These are phyloP conservation scores for Manihot esculenta DNA, from an alignment of 441 rosid species.

Conservation along the genomic window DNA sequence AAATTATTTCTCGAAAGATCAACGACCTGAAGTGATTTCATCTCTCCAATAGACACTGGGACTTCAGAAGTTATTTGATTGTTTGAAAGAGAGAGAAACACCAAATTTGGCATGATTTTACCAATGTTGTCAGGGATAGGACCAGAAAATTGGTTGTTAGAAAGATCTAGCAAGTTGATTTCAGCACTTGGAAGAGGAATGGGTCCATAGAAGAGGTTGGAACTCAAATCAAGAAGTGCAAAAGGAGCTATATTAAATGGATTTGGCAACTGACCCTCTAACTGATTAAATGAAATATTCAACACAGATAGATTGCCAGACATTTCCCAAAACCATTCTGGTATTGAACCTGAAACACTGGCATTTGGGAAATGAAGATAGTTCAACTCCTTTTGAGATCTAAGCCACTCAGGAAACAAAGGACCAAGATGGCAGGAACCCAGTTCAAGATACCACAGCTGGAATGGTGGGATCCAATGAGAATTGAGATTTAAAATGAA, in stretches of 20 bases:
- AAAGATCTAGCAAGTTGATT: constrained; percentile 36
- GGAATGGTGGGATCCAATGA: constrained; percentile 47
- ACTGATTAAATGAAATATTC: constrained; percentile 39
- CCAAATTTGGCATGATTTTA: constrained; percentile 32
- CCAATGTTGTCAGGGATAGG: constrained; percentile 30
- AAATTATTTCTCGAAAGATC: constrained; percentile 42
- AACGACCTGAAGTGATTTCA: constrained; percentile 33
- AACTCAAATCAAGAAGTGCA: constrained; percentile 47
- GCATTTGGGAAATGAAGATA: constrained; percentile 40
- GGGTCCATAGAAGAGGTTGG: constrained; percentile 41
- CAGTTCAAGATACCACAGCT: constrained; percentile 29
- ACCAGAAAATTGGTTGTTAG: constrained; percentile 41
- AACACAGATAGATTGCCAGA: constrained; percentile 32
- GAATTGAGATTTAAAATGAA: constrained; percentile 36
- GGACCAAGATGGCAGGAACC: constrained; percentile 45
- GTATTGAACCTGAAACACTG: constrained; percentile 41
- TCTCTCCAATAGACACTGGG: constrained; percentile 39
- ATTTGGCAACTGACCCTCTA: constrained; percentile 40
- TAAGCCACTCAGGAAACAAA: constrained; percentile 41
- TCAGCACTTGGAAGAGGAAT: constrained; percentile 35
- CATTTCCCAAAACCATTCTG: constrained; percentile 49
- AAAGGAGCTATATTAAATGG: constrained; percentile 25
- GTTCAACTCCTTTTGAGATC: constrained; percentile 22
- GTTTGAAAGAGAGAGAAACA: constrained; percentile 39
- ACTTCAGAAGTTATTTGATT: constrained; percentile 32